Conservation (phyloP, 371 early-diverging fungal genomes). For the Quaeritorhiza haematococci region DNA sequence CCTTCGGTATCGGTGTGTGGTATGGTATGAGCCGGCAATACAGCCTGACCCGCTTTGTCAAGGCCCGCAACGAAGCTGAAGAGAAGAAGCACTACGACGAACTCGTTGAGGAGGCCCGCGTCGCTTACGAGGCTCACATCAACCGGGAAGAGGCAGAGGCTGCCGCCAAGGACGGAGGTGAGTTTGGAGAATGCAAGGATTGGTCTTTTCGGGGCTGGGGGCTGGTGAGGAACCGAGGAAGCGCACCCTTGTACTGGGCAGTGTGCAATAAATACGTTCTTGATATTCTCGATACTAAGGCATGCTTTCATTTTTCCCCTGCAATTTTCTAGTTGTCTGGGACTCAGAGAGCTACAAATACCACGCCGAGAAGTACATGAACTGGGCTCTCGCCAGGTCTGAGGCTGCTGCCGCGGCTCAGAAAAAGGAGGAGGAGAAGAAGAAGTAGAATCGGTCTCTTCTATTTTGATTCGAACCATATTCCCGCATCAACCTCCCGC, state of each 20-base stretch:
- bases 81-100: conserved; percentile 26
- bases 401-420: conserved; percentile 4
- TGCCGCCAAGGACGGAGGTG: conserved; percentile 38
- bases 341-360: conserved; percentile 29
- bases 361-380: conserved; percentile 27
- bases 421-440: neutral
- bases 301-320: neutral
- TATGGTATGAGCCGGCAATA: conserved; percentile 36
- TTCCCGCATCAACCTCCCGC: no score
- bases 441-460: no score
- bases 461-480: no score
- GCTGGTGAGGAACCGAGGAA: neutral
- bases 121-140: conserved; percentile 40
- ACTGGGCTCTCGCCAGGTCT: conserved; percentile 19
- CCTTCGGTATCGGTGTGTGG: conserved; percentile 38
- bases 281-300: neutral
- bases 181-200: conserved; percentile 1
- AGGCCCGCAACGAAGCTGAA: conserved; percentile 26
- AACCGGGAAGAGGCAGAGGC: conserved; percentile 35
- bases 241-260: neutral
- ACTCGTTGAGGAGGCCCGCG: conserved; percentile 43
- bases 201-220: neutral
- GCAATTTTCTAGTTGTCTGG: conserved; percentile 11
- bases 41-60: conserved; percentile 36
- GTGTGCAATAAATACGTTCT: neutral